Conservation (phyloP, 495 filamentous ascomycete genomes). For the Podospora didyma region DNA sequence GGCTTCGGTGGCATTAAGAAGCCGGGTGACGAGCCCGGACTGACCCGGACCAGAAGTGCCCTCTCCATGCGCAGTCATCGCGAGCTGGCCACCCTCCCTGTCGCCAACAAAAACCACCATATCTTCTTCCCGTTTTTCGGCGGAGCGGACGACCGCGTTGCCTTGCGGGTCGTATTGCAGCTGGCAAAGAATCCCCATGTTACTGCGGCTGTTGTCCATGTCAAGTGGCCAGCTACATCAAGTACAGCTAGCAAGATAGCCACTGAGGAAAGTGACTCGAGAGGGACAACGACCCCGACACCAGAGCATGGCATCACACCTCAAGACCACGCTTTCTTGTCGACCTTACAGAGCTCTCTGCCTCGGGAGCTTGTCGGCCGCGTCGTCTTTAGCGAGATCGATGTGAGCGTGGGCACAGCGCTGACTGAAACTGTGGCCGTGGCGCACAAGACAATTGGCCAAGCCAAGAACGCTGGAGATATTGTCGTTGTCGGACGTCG, state of each 20-base stretch:
- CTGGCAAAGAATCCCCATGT: constrained; percentile 72
- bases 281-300: constrained; percentile 16
- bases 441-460: constrained; percentile 59
- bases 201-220: constrained; percentile 63
- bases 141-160: constrained; percentile 77
- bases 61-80: constrained; percentile 55
- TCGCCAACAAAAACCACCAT: constrained; percentile 70
- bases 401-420: constrained; percentile 22
- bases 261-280: constrained; percentile 14
- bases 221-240: constrained; percentile 26
- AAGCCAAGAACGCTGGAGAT: constrained; percentile 69
- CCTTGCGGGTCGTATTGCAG: constrained; percentile 76
- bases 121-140: constrained; percentile 87
- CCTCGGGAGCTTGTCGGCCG: constrained; percentile 53
- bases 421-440: constrained; percentile 26
- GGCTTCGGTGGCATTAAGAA: constrained; percentile 55
- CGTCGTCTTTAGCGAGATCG: constrained; percentile 53
- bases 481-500: constrained; percentile 71
- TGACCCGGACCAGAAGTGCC: constrained; percentile 49
- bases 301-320: constrained; percentile 28
- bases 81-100: constrained; percentile 42
- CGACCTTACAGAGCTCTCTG: constrained; percentile 58
- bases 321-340: constrained; percentile 61
- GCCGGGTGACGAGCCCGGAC: constrained; percentile 22
- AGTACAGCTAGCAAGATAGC: constrained; percentile 10